Percentiles rank a stretch among this genome's conserved stretches.
phyloP scores from a whole-genome alignment of 495 filamentous ascomycete genomes.

The Hyaloscypha hepaticicola region DNA sequence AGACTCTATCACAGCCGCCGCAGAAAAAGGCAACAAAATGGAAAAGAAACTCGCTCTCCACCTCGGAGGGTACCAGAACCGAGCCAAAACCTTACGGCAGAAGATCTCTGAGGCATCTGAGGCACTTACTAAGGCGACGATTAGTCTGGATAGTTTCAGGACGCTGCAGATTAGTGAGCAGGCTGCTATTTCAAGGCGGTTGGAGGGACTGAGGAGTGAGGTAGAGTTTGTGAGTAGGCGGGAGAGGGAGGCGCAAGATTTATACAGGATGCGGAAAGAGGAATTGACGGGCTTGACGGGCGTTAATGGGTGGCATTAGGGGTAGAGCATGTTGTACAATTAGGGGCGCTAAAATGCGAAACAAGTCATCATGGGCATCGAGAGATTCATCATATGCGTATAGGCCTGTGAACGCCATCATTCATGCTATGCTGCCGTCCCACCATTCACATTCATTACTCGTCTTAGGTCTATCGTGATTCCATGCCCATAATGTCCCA shows the following conservation, averaged over 20 bases:
- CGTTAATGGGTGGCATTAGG: conserved; percentile 41
- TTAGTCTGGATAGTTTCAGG: conserved; percentile 72
- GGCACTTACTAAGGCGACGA: conserved; percentile 70
- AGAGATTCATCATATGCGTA: neutral
- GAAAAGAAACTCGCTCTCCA: conserved; percentile 92
- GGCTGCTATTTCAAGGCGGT: conserved; percentile 65
- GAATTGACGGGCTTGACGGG: conserved; percentile 62
- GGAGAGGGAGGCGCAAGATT: conserved; percentile 87
- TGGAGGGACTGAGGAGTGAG: conserved; percentile 78
- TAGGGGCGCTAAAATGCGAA: neutral
- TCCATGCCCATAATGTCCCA: neutral
- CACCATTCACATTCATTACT: neutral
- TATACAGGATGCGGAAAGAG: conserved; percentile 71
- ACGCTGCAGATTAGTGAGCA: conserved; percentile 77
- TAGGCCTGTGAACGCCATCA: neutral
- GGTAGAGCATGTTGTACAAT: neutral
- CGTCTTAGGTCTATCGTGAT: neutral
- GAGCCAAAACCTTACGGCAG: conserved; percentile 72
- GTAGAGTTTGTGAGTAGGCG: conserved; percentile 77
- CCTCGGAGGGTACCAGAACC: conserved; percentile 87
- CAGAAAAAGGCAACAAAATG: conserved; percentile 76
- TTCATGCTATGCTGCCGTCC: neutral
- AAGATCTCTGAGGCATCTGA: conserved; percentile 79
- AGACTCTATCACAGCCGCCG: conserved; percentile 65
- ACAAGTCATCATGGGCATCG: neutral